Conservation (phyloP, 306 rosid species). For the Cicer arietinum region DNA sequence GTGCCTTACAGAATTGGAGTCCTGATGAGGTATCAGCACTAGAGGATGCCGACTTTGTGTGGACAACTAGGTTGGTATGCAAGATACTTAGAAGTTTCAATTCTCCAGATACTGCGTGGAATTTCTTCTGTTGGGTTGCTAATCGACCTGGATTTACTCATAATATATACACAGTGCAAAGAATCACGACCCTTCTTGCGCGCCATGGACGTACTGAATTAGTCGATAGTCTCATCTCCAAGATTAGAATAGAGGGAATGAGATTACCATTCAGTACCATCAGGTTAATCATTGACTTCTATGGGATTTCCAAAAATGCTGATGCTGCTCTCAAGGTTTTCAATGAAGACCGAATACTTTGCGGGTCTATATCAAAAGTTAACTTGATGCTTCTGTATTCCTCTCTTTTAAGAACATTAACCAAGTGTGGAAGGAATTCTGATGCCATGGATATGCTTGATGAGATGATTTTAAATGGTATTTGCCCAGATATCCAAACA, state of each 20-base stretch:
- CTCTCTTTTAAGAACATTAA: conserved; percentile 72
- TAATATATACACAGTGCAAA: conserved; percentile 76
- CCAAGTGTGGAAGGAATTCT: conserved; percentile 67
- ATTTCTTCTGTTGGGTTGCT: conserved; percentile 84
- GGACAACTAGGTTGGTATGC: conserved; percentile 81
- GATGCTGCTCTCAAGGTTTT: conserved; percentile 85
- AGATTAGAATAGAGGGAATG: conserved; percentile 75
- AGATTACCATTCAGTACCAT: conserved; percentile 73
- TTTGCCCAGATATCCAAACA: conserved; percentile 77
- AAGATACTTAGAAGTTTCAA: conserved; percentile 71
- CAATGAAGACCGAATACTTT: conserved; percentile 57
- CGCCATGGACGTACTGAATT: conserved; percentile 65
- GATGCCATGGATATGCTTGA: conserved; percentile 71
- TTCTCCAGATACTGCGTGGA: conserved; percentile 79
- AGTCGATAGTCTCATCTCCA: conserved; percentile 69
- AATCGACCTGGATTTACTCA: conserved; percentile 76
- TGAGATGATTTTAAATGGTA: conserved; percentile 72
- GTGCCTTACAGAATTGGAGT: conserved; percentile 70
- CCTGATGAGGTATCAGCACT: conserved; percentile 67
- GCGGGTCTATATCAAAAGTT: conserved; percentile 65
- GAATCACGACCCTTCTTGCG: conserved; percentile 70
- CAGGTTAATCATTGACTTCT: conserved; percentile 73
- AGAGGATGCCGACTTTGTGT: conserved; percentile 70
- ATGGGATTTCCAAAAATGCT: conserved; percentile 78
- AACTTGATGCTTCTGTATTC: conserved; percentile 75